Evolutionary conservation across 345 rosid genomes (phyloP).

Genomic region (Triadica sebifera): DNA sequence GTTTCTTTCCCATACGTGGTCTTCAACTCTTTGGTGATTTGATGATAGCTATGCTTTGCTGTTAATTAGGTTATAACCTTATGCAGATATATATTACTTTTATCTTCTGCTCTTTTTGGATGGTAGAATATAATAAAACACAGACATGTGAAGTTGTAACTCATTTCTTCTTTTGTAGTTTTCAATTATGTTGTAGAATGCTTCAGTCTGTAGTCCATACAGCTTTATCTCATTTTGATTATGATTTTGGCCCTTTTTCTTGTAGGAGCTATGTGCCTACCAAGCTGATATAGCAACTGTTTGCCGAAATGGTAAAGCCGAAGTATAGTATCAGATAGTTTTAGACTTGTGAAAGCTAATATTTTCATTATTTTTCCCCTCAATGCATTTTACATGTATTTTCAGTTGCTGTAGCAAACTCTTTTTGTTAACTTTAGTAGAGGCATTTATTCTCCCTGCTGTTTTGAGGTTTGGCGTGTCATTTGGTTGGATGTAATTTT

Average conservation of each 20-base stretch:
- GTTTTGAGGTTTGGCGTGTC: background rate
- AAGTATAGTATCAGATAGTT: constrained; percentile 4
- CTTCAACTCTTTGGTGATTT: background rate
- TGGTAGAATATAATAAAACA: background rate
- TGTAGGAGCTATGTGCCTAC: constrained; percentile 95
- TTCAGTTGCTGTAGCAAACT: background rate
- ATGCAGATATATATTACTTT: too few species aligned
- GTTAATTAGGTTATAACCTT: too few species aligned
- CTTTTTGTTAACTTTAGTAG: background rate
- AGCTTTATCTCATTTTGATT: background rate
- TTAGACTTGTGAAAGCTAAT: background rate
- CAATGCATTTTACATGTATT: background rate
- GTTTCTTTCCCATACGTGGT: too few species aligned
- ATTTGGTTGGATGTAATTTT: background rate
- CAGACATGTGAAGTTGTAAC: background rate
- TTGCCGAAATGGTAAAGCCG: constrained; percentile 76
- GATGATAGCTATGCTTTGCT: too few species aligned
- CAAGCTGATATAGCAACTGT: constrained; percentile 98
- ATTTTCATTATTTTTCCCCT: background rate
- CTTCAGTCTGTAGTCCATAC: background rate
- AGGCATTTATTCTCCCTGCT: background rate
- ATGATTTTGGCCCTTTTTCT: background rate
- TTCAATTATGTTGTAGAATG: background rate
- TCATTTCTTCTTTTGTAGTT: background rate
- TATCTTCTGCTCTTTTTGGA: background rate